phyloP scores from a whole-genome alignment of 257 asterid genomes.

The Solanum virginianum region DNA sequence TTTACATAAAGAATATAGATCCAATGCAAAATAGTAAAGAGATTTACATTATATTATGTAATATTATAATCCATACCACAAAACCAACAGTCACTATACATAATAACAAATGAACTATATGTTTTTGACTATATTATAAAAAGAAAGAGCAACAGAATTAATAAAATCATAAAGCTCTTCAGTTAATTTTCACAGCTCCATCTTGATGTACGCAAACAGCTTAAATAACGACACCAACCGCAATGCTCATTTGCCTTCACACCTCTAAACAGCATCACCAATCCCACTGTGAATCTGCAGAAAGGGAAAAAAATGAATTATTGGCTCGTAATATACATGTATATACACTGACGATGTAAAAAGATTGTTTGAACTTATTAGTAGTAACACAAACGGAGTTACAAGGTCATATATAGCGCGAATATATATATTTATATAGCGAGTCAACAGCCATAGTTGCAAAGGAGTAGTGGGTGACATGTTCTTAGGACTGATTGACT shows the following conservation, averaged over 20 bases:
- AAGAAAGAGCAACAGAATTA: background rate
- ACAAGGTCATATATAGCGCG: background rate
- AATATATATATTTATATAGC: background rate
- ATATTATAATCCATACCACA: background rate
- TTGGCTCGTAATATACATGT: background rate
- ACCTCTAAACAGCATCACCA: conserved; percentile 68
- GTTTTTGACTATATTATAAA: background rate
- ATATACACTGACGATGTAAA: background rate
- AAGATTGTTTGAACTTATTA: background rate
- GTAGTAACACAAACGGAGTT: background rate
- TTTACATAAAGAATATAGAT: background rate
- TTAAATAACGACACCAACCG: conserved; percentile 81
- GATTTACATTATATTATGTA: background rate
- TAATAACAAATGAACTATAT: conserved; percentile 1
- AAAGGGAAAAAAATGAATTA: background rate
- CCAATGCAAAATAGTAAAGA: background rate
- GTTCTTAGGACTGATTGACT: background rate
- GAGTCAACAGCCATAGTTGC: background rate
- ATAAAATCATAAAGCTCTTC: background rate
- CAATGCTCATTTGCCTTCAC: conserved; percentile 61
- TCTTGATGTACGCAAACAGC: conserved; percentile 82
- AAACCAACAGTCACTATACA: conserved; percentile 6
- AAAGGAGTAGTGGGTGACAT: background rate
- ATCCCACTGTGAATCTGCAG: conserved; percentile 52
- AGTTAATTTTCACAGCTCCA: conserved; percentile 59